Evolutionary conservation across 2,329 filamentous ascomycete species (phyloP).

Genomic region (Fusarium tjaetaba): DNA sequence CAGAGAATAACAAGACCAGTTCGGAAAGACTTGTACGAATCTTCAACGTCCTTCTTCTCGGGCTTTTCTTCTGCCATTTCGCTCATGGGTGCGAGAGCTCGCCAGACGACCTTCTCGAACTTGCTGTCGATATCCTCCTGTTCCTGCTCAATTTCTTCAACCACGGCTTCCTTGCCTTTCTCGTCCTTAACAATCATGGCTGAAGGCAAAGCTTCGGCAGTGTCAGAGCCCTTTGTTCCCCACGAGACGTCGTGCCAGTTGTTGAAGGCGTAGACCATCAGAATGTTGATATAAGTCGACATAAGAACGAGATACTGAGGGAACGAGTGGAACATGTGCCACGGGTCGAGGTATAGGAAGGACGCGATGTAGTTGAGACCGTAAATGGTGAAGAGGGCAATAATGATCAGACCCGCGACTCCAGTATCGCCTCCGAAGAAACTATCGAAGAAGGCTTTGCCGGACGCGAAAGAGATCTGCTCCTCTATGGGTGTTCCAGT

Average conservation of each 20-base stretch:
- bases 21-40: slow-evolving; percentile 41
- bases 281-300: slow-evolving; percentile 43
- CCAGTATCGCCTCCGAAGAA: slow-evolving; percentile 37
- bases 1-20: slow-evolving; percentile 40
- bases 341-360: slow-evolving; percentile 41
- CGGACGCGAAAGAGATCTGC: slow-evolving; percentile 35
- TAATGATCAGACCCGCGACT: slow-evolving; percentile 39
- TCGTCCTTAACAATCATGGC: slow-evolving; percentile 35
- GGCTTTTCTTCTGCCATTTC: slow-evolving; percentile 30
- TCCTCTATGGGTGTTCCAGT: slow-evolving; percentile 32
- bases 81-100: slow-evolving; percentile 39
- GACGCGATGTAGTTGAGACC: slow-evolving; percentile 40
- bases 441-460: slow-evolving; percentile 34
- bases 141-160: slow-evolving; percentile 39
- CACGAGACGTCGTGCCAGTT: slow-evolving; percentile 42
- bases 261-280: slow-evolving; percentile 43
- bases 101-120: slow-evolving; percentile 41
- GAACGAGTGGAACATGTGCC: slow-evolving; percentile 44
- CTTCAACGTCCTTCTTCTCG: slow-evolving; percentile 38
- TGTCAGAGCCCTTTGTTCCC: slow-evolving; percentile 40
- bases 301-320: slow-evolving; percentile 40
- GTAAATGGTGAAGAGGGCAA: slow-evolving; percentile 39
- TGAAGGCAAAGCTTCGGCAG: slow-evolving; percentile 34
- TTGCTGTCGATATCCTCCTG: slow-evolving; percentile 41
- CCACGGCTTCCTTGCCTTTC: slow-evolving; percentile 34